phyloP scores from a whole-genome alignment of 2,329 filamentous ascomycete species.

The Penicillium sp. region DNA sequence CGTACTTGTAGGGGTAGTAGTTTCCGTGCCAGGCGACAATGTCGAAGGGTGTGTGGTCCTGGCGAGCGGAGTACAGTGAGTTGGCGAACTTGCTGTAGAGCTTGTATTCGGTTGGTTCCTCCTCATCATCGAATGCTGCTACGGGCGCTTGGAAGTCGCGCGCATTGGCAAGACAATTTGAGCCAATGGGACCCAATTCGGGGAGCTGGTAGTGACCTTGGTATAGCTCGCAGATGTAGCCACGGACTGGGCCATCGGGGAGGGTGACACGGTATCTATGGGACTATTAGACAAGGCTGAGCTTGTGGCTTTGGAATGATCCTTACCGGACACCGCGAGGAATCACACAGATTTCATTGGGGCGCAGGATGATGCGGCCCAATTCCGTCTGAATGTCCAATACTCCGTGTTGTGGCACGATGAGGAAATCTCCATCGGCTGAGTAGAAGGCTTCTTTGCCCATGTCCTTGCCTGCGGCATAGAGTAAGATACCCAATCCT shows the following conservation, averaged over 20 bases:
- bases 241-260: slow-evolving; percentile 61
- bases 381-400: slow-evolving; percentile 78
- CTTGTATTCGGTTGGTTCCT: slow-evolving; percentile 50
- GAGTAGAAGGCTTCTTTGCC: slow-evolving; percentile 78
- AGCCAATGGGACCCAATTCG: slow-evolving; percentile 71
- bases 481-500: slow-evolving; percentile 78
- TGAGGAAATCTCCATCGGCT: slow-evolving; percentile 75
- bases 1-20: slow-evolving; percentile 81
- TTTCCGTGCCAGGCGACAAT: slow-evolving; percentile 79
- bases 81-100: slow-evolving; percentile 68
- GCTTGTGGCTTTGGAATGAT: no score
- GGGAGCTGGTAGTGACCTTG: slow-evolving; percentile 71
- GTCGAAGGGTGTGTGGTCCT: slow-evolving; percentile 73
- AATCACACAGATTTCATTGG: slow-evolving; percentile 75
- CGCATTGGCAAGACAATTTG: slow-evolving; percentile 71
- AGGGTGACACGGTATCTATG: slow-evolving; percentile 66
- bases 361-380: slow-evolving; percentile 71
- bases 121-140: slow-evolving; percentile 66
- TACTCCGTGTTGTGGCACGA: slow-evolving; percentile 72
- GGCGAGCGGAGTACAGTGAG: slow-evolving; percentile 63
- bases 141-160: slow-evolving; percentile 74
- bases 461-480: slow-evolving; percentile 78
- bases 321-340: slow-evolving; percentile 65
- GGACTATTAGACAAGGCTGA: background rate
- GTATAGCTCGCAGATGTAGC: slow-evolving; percentile 75